Conservation (phyloP, 2,329 filamentous ascomycete species). For the Nemania serpens region DNA sequence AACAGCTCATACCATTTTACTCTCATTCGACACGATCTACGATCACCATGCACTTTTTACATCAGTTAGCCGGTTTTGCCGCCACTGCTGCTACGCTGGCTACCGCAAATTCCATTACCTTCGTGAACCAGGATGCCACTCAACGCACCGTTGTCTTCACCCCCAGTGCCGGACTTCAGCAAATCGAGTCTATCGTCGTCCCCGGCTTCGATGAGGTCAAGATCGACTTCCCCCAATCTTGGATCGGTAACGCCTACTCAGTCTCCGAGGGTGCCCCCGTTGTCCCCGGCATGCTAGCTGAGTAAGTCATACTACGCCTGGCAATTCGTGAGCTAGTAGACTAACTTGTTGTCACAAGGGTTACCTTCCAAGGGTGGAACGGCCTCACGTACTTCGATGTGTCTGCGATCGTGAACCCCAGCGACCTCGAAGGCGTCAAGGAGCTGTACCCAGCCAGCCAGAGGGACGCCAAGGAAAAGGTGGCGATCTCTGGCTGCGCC, state of each 20-base stretch:
- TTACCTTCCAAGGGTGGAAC: conserved; percentile 53
- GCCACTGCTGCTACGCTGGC: conserved; percentile 23
- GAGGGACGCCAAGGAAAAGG: conserved; percentile 28
- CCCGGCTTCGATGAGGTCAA: conserved; percentile 45
- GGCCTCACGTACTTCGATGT: conserved; percentile 62
- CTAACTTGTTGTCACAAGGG: conserved; percentile 10
- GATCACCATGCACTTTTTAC: conserved; percentile 60
- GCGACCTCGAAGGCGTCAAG: conserved; percentile 58
- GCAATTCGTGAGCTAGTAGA: background rate
- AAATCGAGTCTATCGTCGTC: conserved; percentile 48
- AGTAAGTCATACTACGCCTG: conserved; percentile 37
- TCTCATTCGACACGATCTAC: conserved; percentile 32
- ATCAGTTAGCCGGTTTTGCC: conserved; percentile 21
- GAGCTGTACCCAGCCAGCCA: conserved; percentile 53
- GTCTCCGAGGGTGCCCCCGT: conserved; percentile 50
- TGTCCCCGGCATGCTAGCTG: conserved; percentile 57
- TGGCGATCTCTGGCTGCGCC: conserved; percentile 53
- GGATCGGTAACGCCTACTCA: conserved; percentile 58
- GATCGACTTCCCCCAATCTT: conserved; percentile 50
- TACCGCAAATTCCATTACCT: conserved; percentile 57
- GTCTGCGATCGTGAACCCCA: conserved; percentile 60
- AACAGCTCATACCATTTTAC: conserved; percentile 19
- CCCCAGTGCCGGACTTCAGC: conserved; percentile 44
- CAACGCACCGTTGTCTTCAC: conserved; percentile 58
- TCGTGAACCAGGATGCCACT: conserved; percentile 60